Percentiles rank a stretch among this genome's conserved stretches.
These are phyloP conservation scores for Stemphylium vesicarium DNA, from an alignment of 2,329 filamentous ascomycete genomes.

Conservation along the genomic window DNA sequence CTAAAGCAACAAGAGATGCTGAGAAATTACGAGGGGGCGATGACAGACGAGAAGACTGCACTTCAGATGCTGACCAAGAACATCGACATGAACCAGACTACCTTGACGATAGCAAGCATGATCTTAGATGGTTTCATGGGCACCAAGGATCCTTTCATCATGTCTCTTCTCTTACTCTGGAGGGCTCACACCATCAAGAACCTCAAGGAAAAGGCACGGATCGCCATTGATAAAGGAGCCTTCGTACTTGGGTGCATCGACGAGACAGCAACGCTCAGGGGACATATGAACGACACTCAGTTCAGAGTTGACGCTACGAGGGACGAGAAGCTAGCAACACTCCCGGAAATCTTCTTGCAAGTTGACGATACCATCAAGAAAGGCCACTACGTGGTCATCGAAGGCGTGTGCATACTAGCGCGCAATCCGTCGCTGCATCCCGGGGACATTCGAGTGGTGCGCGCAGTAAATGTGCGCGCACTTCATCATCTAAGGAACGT, in stretches of 20 bases:
- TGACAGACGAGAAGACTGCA: slow-evolving; percentile 69
- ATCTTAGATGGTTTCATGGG: slow-evolving; percentile 80
- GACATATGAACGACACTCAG: slow-evolving; percentile 66
- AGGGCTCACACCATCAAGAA: slow-evolving; percentile 86
- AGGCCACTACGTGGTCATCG: slow-evolving; percentile 67
- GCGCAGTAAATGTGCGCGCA: slow-evolving; percentile 76
- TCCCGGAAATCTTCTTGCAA: slow-evolving; percentile 91
- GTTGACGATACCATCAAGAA: slow-evolving; percentile 65
- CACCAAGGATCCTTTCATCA: slow-evolving; percentile 77
- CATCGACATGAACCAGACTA: slow-evolving; percentile 85
- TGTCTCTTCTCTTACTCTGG: slow-evolving; percentile 83
- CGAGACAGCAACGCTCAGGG: slow-evolving; percentile 77
- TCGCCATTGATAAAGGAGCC: slow-evolving; percentile 80
- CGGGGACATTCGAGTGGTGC: slow-evolving; percentile 87
- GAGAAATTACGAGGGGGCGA: slow-evolving; percentile 70
- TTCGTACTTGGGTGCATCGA: slow-evolving; percentile 90
- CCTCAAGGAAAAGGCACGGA: slow-evolving; percentile 90
- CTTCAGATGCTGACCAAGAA: slow-evolving; percentile 72
- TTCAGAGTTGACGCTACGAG: slow-evolving; percentile 54
- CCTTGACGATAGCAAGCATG: slow-evolving; percentile 75
- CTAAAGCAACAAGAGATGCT: slow-evolving; percentile 73
- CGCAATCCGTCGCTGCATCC: slow-evolving; percentile 94
- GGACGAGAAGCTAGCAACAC: slow-evolving; percentile 44
- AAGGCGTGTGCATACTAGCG: slow-evolving; percentile 81
- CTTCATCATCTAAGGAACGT: slow-evolving; percentile 82